Evolutionary conservation across 179 eudicot genomes (phyloP).

Genomic region (Heliamphora pulchella): DNA sequence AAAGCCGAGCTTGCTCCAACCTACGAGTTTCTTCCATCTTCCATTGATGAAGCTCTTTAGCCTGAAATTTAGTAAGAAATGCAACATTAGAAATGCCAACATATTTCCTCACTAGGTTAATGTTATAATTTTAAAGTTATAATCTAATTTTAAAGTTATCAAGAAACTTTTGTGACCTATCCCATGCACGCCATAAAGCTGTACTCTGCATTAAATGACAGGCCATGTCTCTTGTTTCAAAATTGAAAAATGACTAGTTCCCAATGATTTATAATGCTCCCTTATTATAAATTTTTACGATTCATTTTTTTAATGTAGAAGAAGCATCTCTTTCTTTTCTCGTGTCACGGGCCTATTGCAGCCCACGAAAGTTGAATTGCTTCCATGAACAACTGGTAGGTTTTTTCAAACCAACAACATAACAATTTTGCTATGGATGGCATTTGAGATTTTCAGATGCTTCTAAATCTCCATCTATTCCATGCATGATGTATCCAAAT

Average conservation of each 20-base stretch:
- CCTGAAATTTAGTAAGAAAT: constrained; percentile 20
- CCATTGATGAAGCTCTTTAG: constrained; percentile 45
- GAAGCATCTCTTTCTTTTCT: background rate
- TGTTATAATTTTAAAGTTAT: background rate
- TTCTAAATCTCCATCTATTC: background rate
- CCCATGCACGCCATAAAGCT: background rate
- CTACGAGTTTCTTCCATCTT: constrained; percentile 34
- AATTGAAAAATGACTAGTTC: background rate
- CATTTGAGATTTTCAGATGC: background rate
- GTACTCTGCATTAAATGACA: background rate
- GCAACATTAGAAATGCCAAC: background rate
- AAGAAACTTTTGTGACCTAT: background rate
- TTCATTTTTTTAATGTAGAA: background rate
- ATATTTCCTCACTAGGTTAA: background rate
- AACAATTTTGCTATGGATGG: background rate
- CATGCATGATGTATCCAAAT: background rate
- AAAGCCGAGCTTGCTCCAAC: constrained; percentile 26
- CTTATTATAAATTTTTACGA: background rate
- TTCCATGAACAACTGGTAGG: background rate
- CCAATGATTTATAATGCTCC: background rate
- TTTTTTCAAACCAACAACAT: too few species aligned
- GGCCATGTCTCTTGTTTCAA: background rate
- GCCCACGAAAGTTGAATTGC: background rate
- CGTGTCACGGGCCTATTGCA: background rate
- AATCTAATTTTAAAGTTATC: background rate